phyloP scores from a whole-genome alignment of 257 asterid genomes.

The Cordia subcordata region DNA sequence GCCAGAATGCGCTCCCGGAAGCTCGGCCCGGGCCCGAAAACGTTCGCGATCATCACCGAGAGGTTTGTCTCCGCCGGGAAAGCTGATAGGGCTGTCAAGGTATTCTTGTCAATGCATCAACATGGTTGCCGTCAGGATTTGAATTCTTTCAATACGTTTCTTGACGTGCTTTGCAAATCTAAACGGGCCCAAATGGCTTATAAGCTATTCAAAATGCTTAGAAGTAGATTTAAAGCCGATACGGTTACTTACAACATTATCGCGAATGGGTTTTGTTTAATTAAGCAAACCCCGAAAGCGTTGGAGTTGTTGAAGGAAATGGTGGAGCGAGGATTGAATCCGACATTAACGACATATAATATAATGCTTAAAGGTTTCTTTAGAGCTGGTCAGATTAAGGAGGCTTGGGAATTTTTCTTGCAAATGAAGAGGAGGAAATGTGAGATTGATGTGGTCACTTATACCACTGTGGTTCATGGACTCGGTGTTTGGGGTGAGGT shows the following conservation, averaged over 20 bases:
- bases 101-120: conserved; percentile 78
- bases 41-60: conserved; percentile 74
- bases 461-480: conserved; percentile 85
- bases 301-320: conserved; percentile 71
- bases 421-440: conserved; percentile 81
- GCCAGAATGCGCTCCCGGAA: conserved; percentile 49
- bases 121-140: conserved; percentile 89
- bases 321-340: conserved; percentile 72
- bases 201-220: conserved; percentile 42
- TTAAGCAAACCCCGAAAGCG: conserved; percentile 66
- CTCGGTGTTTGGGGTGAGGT: conserved; percentile 79
- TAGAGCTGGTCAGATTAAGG: conserved; percentile 60
- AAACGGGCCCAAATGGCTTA: conserved; percentile 72
- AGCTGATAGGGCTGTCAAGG: conserved; percentile 76
- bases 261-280: conserved; percentile 75
- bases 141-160: conserved; percentile 65
- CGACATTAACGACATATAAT: conserved; percentile 61
- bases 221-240: conserved; percentile 66
- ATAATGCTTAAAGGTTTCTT: conserved; percentile 74
- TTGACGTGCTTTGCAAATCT: conserved; percentile 80
- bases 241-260: conserved; percentile 64
- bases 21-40: conserved; percentile 71
- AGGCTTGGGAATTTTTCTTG: conserved; percentile 85
- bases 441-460: conserved; percentile 78
- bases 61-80: conserved; percentile 80